Evolutionary conservation across 2,329 filamentous ascomycete species (phyloP).

Genomic region (Chaetomium sp.): DNA sequence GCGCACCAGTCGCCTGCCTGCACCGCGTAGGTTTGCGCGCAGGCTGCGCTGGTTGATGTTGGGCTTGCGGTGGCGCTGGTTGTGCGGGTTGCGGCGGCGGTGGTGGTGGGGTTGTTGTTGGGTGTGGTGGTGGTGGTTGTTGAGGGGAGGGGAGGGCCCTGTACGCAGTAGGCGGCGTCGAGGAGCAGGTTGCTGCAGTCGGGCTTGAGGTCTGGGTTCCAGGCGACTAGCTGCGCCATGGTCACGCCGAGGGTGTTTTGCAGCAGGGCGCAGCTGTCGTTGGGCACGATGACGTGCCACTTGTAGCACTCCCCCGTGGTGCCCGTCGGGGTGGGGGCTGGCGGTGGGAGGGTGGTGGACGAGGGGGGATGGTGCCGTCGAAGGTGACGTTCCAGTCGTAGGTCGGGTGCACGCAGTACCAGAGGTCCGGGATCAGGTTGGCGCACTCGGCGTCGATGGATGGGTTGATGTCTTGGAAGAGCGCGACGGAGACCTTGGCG

Average conservation of each 20-base stretch:
- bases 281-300: constrained; percentile 3
- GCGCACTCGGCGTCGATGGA: constrained; percentile 7
- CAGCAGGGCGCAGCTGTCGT: constrained; percentile 14
- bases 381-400: constrained; percentile 10
- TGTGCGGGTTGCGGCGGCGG: neutral
- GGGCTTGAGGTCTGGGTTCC: constrained; percentile 13
- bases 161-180: constrained; percentile 12
- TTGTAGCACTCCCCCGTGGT: constrained; percentile 10
- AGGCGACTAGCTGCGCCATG: constrained; percentile 12
- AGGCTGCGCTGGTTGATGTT: neutral
- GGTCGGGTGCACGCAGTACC: constrained; percentile 18
- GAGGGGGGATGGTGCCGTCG: neutral
- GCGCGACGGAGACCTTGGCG: constrained; percentile 11
- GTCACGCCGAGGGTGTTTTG: constrained; percentile 11
- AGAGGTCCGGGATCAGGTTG: constrained; percentile 7
- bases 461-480: constrained; percentile 14
- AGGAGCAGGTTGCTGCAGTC: constrained; percentile 15
- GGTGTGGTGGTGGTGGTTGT: neutral
- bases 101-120: neutral
- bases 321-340: constrained; percentile 9
- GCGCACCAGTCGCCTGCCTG: constrained; percentile 1
- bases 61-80: neutral
- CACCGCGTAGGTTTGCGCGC: constrained; percentile 2
- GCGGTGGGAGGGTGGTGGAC: neutral
- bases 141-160: neutral